phyloP scores from a whole-genome alignment of 495 filamentous ascomycete species.

The Aspergillus indologenus region DNA sequence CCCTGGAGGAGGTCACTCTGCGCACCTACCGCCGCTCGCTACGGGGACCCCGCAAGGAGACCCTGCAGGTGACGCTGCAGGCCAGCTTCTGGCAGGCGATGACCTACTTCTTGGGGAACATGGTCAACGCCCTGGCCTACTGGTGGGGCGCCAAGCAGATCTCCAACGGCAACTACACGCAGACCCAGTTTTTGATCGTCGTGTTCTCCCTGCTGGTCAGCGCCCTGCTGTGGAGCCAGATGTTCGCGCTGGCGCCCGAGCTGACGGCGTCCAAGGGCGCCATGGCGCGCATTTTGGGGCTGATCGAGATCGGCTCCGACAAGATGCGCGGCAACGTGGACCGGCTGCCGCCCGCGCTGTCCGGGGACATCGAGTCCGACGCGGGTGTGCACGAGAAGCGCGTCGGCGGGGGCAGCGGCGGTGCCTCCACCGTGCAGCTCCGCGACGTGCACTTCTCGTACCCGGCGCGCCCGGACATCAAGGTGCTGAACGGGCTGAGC shows the following conservation, averaged over 20 bases:
- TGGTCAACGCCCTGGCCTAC: conserved; percentile 63
- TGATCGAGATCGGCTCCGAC: conserved; percentile 45
- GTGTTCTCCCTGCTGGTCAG: conserved; percentile 54
- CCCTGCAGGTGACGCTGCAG: conserved; percentile 42
- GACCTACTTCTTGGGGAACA: conserved; percentile 49
- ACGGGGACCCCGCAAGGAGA: conserved; percentile 46
- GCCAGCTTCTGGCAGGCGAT: conserved; percentile 53
- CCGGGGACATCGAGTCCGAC: conserved; percentile 19
- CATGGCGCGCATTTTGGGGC: conserved; percentile 43
- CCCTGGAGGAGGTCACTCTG: conserved; percentile 42
- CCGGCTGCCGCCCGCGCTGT: conserved; percentile 11
- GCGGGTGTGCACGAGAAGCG: conserved; percentile 11
- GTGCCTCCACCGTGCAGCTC: conserved; percentile 40
- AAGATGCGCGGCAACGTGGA: conserved; percentile 29
- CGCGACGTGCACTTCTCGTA: conserved; percentile 57
- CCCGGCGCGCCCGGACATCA: conserved; percentile 53
- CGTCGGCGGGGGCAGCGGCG: neutral
- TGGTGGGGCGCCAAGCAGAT: conserved; percentile 68
- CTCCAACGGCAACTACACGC: conserved; percentile 52
- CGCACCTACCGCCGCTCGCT: conserved; percentile 37
- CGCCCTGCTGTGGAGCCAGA: conserved; percentile 62
- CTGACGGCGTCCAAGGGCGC: conserved; percentile 51
- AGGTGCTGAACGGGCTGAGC: conserved; percentile 51
- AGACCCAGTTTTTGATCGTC: conserved; percentile 63
- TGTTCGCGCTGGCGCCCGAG: conserved; percentile 64